Base-by-base conservation (phyloP, 2,329 filamentous ascomycete genomes). In the Fusarium sp. region DNA sequence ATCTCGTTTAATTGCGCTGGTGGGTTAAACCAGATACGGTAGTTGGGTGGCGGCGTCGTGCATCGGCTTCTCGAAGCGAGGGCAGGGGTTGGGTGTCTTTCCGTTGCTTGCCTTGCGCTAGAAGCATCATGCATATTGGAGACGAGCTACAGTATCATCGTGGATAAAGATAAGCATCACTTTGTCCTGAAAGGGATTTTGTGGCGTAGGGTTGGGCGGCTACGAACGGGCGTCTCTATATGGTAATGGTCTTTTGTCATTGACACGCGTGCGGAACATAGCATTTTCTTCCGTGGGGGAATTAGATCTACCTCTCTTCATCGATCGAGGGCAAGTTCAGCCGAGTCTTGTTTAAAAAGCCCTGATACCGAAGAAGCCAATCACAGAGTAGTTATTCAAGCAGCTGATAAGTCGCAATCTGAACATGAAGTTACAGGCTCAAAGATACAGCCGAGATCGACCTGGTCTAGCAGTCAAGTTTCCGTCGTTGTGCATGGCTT, bases 51-150 rank as follows among this genome's bases (percentile, higher is more conserved):
- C 29, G 24, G 34, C 18, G n/a, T 49, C 34, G 27, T 58, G 44
- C 49, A 52, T 63, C 45, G 47, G 64, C 64, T 68, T 25, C 20
- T 34, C 34, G 27, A 41, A 15, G 48, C 63, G 40, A 55, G 6
- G 44, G 18, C 38, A 64, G 38, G 58, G 65, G 43, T 44, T 44
- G 10, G 25, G 11, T n/a, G n/a, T 32, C 29, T 18, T 41, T 25
- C 16, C 34, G 22, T 30, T 27, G 30, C n/a, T 30, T 48, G 22
- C n/a, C 8, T 13, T 16, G 27, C 47, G 58, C 67, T 67, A 63
- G 67, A 63, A 63, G 62, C 40, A 11, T 25, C 30, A 22, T 62
- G 27, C 40, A 40, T 57, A 24, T 38, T 58, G 8, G 61, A 52
- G n/a, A 24, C 30, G 24, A 34, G 43, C 25, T 49, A 20, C 20